Evolutionary conservation across 805 yeast species (phyloP).

Genomic region (Naumovozyma dairenensis): DNA sequence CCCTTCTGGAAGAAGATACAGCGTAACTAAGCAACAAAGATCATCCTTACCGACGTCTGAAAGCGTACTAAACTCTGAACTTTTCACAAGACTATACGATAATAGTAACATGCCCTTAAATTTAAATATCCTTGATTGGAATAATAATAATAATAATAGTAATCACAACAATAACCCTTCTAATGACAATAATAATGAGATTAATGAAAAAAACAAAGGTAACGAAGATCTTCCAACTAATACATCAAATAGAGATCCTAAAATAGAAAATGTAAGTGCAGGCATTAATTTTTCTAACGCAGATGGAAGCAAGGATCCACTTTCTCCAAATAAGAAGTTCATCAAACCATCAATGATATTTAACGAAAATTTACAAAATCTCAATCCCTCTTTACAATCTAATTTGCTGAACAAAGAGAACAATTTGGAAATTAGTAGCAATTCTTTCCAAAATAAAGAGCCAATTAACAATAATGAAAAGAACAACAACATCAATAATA

Average conservation of each 20-base stretch:
- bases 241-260: too few species aligned
- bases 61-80: slow-evolving; percentile 13
- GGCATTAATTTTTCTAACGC: too few species aligned
- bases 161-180: neutral
- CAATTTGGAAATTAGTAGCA: too few species aligned
- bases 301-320: too few species aligned
- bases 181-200: neutral
- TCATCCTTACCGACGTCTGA: slow-evolving; percentile 22
- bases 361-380: too few species aligned
- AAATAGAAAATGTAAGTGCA: too few species aligned
- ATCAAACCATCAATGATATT: slow-evolving; percentile 16
- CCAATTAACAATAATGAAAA: too few species aligned
- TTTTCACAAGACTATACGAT: slow-evolving; percentile 17
- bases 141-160: slow-evolving; percentile 1
- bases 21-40: slow-evolving; percentile 22
- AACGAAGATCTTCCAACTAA: too few species aligned
- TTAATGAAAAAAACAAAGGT: neutral
- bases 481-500: neutral
- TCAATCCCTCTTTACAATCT: too few species aligned
- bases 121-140: slow-evolving; percentile 11
- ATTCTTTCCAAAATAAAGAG: too few species aligned
- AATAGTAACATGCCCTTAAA: slow-evolving; percentile 6
- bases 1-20: slow-evolving; percentile 11
- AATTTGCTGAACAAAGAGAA: too few species aligned
- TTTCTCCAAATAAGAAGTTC: slow-evolving; percentile 8